Evolutionary conservation across 1,284 basidiomycete species (phyloP).

Genomic region (Marasmius sp.): DNA sequence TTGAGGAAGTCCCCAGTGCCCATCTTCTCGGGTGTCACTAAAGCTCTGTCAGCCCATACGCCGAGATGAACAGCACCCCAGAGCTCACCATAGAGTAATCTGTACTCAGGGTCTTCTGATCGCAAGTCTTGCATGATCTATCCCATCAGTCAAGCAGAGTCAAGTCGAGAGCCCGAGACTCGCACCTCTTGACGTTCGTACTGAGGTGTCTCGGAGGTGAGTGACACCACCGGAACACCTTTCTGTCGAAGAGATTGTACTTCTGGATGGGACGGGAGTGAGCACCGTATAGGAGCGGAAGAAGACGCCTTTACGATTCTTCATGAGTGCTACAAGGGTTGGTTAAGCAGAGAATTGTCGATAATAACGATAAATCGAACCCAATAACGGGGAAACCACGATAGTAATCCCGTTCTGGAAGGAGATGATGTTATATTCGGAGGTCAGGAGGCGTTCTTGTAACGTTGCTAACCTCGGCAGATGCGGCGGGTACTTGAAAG

Average conservation of each 20-base stretch:
- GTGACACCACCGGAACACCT: conserved; percentile 57
- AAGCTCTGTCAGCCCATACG: conserved; percentile 18
- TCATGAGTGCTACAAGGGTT: conserved; percentile 67
- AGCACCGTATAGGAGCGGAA: not conserved
- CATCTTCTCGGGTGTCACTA: conserved; percentile 77
- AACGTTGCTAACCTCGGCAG: conserved; percentile 47
- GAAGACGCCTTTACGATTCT: conserved; percentile 58
- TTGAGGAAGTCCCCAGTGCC: conserved; percentile 52
- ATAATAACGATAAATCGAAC: conserved; percentile 37
- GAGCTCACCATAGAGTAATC: conserved; percentile 73
- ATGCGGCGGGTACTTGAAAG: conserved; percentile 84
- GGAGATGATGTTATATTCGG: not conserved
- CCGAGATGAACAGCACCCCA: not conserved
- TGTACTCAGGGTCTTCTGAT: conserved; percentile 57
- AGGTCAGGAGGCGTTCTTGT: not conserved
- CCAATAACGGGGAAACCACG: conserved; percentile 77
- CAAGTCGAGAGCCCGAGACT: not conserved
- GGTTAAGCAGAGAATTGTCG: not conserved
- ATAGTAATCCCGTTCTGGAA: conserved; percentile 69
- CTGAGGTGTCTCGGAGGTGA: conserved; percentile 65
- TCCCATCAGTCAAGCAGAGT: not conserved
- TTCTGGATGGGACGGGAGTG: conserved; percentile 41
- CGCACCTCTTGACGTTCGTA: conserved; percentile 58
- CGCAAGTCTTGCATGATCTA: conserved; percentile 66
- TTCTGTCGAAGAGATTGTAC: conserved; percentile 60